phyloP scores from a whole-genome alignment of 345 rosid species.

The Populus deltoides region DNA sequence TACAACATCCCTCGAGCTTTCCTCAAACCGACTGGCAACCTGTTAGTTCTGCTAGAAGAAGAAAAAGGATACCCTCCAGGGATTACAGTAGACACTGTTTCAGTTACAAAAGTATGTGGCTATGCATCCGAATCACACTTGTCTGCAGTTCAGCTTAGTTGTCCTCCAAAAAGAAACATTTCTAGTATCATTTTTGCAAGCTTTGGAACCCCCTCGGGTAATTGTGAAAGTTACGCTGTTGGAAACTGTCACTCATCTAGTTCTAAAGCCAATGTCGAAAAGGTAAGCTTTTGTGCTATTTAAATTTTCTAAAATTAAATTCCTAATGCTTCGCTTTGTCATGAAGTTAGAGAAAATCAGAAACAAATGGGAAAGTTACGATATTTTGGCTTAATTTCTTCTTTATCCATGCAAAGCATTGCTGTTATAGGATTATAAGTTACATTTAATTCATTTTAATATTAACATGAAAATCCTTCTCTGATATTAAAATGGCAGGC shows the following conservation, averaged over 20 bases:
- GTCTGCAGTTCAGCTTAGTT: slow-evolving; percentile 37
- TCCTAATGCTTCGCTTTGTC: not conserved
- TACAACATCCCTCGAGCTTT: slow-evolving; percentile 53
- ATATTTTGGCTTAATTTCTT: too few species aligned
- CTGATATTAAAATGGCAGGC: too few species aligned
- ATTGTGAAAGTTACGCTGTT: slow-evolving; percentile 38
- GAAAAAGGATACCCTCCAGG: slow-evolving; percentile 45
- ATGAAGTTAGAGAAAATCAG: too few species aligned
- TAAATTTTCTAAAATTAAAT: not conserved
- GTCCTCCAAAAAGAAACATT: slow-evolving; percentile 36
- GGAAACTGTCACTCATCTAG: slow-evolving; percentile 51
- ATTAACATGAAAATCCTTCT: too few species aligned
- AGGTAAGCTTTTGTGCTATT: slow-evolving; percentile 30
- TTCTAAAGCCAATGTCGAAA: slow-evolving; percentile 38
- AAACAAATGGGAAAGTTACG: too few species aligned
- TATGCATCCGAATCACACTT: slow-evolving; percentile 27
- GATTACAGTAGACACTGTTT: slow-evolving; percentile 40
- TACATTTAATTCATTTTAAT: too few species aligned
- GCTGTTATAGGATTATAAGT: too few species aligned
- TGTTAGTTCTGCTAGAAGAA: slow-evolving; percentile 54
- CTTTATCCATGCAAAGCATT: too few species aligned
- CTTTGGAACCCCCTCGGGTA: slow-evolving; percentile 51
- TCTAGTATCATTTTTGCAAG: slow-evolving; percentile 47
- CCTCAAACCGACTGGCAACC: slow-evolving; percentile 40
- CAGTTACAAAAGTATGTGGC: slow-evolving; percentile 29